These are phyloP conservation scores for Scheffersomyces quercinus DNA, from an alignment of 1,139 yeast species.

Conservation along the genomic window DNA sequence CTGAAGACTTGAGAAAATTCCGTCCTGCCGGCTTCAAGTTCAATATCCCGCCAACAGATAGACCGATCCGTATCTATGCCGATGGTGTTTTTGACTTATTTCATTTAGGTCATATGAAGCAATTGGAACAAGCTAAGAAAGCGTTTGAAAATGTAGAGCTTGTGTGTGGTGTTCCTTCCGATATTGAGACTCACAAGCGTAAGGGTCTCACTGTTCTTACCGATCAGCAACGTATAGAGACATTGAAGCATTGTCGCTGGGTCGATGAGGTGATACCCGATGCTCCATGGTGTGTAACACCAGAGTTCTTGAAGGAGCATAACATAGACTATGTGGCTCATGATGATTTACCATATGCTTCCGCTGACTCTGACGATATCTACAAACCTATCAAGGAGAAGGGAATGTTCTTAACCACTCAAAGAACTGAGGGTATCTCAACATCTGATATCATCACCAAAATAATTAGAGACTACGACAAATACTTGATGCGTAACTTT, in stretches of 20 bases:
- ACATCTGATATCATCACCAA: slow-evolving; percentile 95
- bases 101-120: slow-evolving; percentile 97
- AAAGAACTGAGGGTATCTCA: slow-evolving; percentile 93
- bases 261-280: slow-evolving; percentile 93
- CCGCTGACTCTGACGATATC: slow-evolving; percentile 84
- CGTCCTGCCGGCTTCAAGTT: slow-evolving; percentile 72
- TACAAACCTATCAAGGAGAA: slow-evolving; percentile 86
- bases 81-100: slow-evolving; percentile 97
- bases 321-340: slow-evolving; percentile 95
- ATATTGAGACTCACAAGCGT: slow-evolving; percentile 83
- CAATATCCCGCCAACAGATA: slow-evolving; percentile 79
- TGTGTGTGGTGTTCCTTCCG: slow-evolving; percentile 91
- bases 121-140: slow-evolving; percentile 88
- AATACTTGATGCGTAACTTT: slow-evolving; percentile 93
- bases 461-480: slow-evolving; percentile 92
- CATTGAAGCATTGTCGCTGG: slow-evolving; percentile 90
- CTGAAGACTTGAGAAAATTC: slow-evolving; percentile 63
- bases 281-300: slow-evolving; percentile 95
- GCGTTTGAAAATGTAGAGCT: slow-evolving; percentile 82
- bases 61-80: slow-evolving; percentile 90
- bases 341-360: slow-evolving; percentile 93
- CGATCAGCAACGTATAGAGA: slow-evolving; percentile 86
- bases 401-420: slow-evolving; percentile 92
- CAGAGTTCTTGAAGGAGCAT: slow-evolving; percentile 76
- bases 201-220: slow-evolving; percentile 91